Base-by-base conservation (phyloP, 495 filamentous ascomycete genomes). In the Xylaria castorea region DNA sequence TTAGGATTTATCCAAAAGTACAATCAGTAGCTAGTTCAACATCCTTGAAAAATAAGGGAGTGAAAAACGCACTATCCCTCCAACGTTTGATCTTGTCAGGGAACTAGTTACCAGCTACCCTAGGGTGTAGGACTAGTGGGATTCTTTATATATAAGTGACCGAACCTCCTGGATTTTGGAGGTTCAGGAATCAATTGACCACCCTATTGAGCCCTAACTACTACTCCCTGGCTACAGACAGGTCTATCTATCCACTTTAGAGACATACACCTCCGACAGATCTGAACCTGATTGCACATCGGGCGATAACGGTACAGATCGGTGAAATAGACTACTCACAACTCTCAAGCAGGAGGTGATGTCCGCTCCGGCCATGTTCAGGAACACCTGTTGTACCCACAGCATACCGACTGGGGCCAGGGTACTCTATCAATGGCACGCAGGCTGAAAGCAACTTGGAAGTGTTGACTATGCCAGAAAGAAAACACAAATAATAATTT, bases 281-380 rank as follows among this genome's bases (percentile, higher is more conserved):
- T 64, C 46, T 75, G 74, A 16, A 46, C 71, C 27, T 73, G 40
- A 36, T 75, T 75, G 22, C 74, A 75, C 74, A 75, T 75, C 34
- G 71, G 74, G 36, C 74, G 62, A 44, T 75, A 75, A 1, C 71
- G 71, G 58, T 71, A 73, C 71, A 75, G 73, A n/a, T 75, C 74
- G 0, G 74, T 73, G 42, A 75, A 71, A 36, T 73, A 75, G 12
- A 75, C 74, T 11, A 73, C n/a, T n/a, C n/a, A n/a, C 74, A 1
- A 75, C 22, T 16, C 71, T 58, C 4, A 32, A 22, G 25, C 74
- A 75, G 0, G 71, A 71, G 20, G 62, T 68, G 36, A 73, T 63
- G 16, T 75, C 74, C 9, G 74, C 62, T 20, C 74, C 74, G 5
- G 57, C 68, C 74, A 73, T 75, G 46, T 73, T 75, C 22, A 71